Percentiles rank a stretch among this genome's conserved stretches.
phyloP scores from a whole-genome alignment of 768 basidiomycete species.

The Tulasnella sp. region DNA sequence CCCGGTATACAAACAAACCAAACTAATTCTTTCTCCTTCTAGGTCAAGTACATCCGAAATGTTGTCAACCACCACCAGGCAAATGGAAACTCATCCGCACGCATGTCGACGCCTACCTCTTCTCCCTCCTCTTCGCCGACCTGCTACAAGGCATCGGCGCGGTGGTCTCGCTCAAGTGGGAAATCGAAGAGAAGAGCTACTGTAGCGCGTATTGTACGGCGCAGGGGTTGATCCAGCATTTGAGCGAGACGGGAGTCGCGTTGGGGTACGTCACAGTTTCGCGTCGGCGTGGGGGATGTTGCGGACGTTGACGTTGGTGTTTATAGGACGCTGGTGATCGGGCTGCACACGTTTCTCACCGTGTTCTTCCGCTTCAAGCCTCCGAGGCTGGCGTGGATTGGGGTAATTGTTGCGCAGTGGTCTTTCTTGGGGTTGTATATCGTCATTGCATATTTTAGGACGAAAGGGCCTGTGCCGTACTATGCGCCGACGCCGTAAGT shows the following conservation, averaged over 20 bases:
- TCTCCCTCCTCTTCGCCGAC: slow-evolving; percentile 11
- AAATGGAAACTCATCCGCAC: slow-evolving; percentile 11
- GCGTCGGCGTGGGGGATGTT: neutral
- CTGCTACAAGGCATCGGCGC: slow-evolving; percentile 11
- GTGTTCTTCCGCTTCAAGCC: slow-evolving; percentile 10
- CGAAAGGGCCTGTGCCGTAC: neutral
- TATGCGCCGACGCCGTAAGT: slow-evolving; percentile 9
- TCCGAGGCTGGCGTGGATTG: neutral
- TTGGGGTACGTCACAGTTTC: neutral
- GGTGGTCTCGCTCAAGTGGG: neutral
- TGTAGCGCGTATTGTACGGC: slow-evolving; percentile 5
- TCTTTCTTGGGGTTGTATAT: neutral
- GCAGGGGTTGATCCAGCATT: slow-evolving; percentile 6
- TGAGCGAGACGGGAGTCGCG: slow-evolving; percentile 9
- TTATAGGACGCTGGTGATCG: neutral
- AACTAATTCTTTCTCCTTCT: neutral
- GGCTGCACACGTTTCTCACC: slow-evolving; percentile 6
- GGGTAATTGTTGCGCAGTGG: slow-evolving; percentile 8
- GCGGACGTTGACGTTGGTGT: neutral
- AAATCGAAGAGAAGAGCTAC: neutral
- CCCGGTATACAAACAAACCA: too few relatives aligned
- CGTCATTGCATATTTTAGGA: neutral
- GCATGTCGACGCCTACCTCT: slow-evolving; percentile 10
- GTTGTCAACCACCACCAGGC: neutral
- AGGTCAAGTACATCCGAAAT: too few relatives aligned